Evolutionary conservation across 352 stramenopile species (phyloP).

Genomic region (Thalassiosira oceanica): DNA sequence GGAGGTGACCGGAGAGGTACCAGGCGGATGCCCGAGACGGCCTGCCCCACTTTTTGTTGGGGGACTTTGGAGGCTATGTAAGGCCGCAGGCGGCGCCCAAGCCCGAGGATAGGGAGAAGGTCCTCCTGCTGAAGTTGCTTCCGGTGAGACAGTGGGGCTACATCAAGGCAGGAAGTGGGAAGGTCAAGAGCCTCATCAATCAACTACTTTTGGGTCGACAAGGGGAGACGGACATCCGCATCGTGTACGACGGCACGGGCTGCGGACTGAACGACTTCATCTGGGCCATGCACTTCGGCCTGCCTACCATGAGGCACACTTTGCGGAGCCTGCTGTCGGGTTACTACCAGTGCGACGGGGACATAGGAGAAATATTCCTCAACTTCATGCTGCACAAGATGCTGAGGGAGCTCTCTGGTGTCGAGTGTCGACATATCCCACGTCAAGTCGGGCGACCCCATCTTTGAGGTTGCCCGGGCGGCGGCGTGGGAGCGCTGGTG

Average conservation of each 20-base stretch:
- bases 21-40: background rate
- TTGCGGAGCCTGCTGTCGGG: conserved; percentile 12
- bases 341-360: conserved; percentile 16
- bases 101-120: background rate
- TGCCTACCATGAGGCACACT: conserved; percentile 13
- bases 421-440: conserved; percentile 37
- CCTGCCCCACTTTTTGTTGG: background rate
- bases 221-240: conserved; percentile 30
- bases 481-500: conserved; percentile 19
- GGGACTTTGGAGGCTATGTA: background rate
- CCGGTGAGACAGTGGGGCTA: conserved; percentile 2
- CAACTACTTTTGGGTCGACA: conserved; percentile 25
- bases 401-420: conserved; percentile 8
- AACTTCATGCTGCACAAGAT: conserved; percentile 12
- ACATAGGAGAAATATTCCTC: conserved; percentile 39
- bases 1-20: background rate
- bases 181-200: conserved; percentile 3
- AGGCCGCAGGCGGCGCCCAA: background rate
- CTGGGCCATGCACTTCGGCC: conserved; percentile 26
- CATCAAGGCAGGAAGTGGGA: conserved; percentile 4
- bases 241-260: conserved; percentile 40
- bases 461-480: conserved; percentile 8
- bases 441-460: background rate
- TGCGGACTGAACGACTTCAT: conserved; percentile 29
- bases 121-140: background rate